phyloP scores from a whole-genome alignment of 2,329 filamentous ascomycete genomes.

The Pyricularia sp. region DNA sequence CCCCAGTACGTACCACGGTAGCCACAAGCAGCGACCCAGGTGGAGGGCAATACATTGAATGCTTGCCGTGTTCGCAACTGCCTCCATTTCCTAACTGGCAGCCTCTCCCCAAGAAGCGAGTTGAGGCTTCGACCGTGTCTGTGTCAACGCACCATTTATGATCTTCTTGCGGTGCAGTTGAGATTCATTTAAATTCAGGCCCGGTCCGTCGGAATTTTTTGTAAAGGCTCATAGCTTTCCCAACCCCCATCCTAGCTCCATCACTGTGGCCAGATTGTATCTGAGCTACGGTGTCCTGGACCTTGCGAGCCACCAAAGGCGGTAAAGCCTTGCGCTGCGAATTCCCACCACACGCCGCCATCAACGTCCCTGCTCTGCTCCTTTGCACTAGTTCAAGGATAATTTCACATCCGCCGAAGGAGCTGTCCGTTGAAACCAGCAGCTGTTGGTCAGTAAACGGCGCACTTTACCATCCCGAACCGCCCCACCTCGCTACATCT shows the following conservation, averaged over 20 bases:
- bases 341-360: neutral
- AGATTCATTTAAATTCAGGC: neutral
- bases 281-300: neutral
- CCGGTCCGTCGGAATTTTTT: neutral
- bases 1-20: neutral
- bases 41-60: neutral
- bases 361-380: neutral
- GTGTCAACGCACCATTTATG: neutral
- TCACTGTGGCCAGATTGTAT: neutral
- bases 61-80: neutral
- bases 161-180: neutral
- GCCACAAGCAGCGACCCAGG: neutral
- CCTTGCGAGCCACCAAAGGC: neutral
- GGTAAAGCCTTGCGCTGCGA: neutral
- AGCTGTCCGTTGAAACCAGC: neutral
- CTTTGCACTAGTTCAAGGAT: neutral
- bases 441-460: neutral
- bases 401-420: neutral
- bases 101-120: neutral
- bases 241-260: neutral
- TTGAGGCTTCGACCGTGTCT: neutral
- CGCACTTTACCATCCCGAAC: neutral
- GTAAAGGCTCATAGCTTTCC: neutral
- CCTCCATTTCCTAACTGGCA: neutral
- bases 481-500: neutral